These are phyloP conservation scores for Tricholoma sp. DNA, from an alignment of 768 basidiomycete genomes.

Conservation along the genomic window DNA sequence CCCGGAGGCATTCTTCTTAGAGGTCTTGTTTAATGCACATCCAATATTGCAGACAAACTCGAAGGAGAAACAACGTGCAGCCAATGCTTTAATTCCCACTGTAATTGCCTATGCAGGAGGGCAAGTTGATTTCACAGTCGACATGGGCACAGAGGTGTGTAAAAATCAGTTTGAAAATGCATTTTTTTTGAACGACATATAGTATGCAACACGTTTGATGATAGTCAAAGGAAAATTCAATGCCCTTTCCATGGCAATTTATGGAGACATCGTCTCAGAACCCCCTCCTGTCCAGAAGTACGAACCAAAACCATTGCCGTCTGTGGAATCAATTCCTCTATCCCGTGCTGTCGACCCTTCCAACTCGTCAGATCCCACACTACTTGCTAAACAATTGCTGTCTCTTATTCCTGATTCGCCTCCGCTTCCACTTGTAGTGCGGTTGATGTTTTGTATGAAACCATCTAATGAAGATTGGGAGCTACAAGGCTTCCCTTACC, in stretches of 20 bases:
- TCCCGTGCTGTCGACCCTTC: constrained; percentile 56
- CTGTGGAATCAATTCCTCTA: constrained; percentile 32
- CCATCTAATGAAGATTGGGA: constrained; percentile 81
- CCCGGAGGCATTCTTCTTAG: constrained; percentile 68
- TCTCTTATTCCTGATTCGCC: constrained; percentile 57
- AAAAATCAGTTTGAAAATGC: not conserved
- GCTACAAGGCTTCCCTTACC: constrained; percentile 62
- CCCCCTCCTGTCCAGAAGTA: constrained; percentile 30
- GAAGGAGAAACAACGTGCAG: constrained; percentile 57
- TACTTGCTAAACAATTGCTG: constrained; percentile 58
- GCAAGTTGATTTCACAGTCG: constrained; percentile 57
- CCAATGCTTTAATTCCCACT: constrained; percentile 71
- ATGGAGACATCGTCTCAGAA: constrained; percentile 52
- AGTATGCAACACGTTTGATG: constrained; percentile 76
- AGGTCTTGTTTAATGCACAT: constrained; percentile 73
- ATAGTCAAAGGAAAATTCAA: constrained; percentile 75
- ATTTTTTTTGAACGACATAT: not conserved
- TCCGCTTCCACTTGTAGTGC: constrained; percentile 57
- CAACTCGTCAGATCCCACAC: constrained; percentile 52
- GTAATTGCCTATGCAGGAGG: constrained; percentile 69
- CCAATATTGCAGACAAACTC: constrained; percentile 36
- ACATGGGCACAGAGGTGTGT: constrained; percentile 67
- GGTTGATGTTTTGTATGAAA: constrained; percentile 77
- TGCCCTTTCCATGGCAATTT: constrained; percentile 59
- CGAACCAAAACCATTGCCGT: constrained; percentile 35